phyloP scores from a whole-genome alignment of 495 filamentous ascomycete species.

The Annulohypoxylon maeteangense region DNA sequence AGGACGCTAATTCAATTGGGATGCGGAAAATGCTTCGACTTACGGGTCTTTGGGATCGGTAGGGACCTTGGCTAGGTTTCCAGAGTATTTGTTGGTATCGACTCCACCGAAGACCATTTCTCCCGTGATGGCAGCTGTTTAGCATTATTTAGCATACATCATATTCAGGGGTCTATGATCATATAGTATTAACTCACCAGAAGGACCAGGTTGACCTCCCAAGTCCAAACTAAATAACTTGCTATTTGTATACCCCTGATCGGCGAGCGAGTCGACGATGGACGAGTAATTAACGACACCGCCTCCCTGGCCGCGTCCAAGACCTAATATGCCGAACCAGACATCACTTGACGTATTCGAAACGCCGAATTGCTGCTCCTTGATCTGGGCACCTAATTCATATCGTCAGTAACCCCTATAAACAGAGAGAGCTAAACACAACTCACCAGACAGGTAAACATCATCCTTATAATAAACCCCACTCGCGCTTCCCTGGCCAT shows the following conservation, averaged over 20 bases:
- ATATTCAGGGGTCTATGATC: neutral
- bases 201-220: conserved; percentile 49
- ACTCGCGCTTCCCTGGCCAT: conserved; percentile 46
- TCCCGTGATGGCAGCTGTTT: conserved; percentile 60
- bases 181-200: conserved; percentile 27
- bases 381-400: conserved; percentile 48
- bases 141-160: conserved; percentile 17
- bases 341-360: conserved; percentile 50
- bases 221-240: conserved; percentile 79
- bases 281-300: conserved; percentile 68
- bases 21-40: neutral
- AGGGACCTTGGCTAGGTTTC: conserved; percentile 61
- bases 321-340: conserved; percentile 76
- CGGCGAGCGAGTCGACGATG: conserved; percentile 71
- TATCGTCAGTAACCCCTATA: neutral
- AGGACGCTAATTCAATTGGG: conserved; percentile 54
- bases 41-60: conserved; percentile 50
- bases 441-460: conserved; percentile 48
- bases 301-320: conserved; percentile 65
- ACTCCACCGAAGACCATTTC: conserved; percentile 85
- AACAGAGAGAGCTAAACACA: neutral
- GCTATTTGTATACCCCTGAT: conserved; percentile 70
- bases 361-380: conserved; percentile 55
- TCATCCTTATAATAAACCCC: conserved; percentile 53
- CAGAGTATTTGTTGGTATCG: conserved; percentile 77